Conservation (phyloP, 768 basidiomycete species). For the Mycena haematopus region DNA sequence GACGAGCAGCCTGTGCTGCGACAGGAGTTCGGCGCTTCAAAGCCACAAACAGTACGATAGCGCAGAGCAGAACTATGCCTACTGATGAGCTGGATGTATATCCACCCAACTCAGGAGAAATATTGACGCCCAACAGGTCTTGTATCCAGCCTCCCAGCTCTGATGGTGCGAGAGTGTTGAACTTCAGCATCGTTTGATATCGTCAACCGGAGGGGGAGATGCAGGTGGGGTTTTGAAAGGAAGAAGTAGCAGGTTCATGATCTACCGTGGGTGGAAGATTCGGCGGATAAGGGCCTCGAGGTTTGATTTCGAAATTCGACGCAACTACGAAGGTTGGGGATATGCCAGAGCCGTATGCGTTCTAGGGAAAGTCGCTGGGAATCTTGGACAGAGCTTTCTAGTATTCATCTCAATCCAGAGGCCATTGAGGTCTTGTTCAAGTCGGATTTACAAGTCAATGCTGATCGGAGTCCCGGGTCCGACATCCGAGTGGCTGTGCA, state of each 20-base stretch:
- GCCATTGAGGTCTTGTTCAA: too few species aligned
- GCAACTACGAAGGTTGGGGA: too few species aligned
- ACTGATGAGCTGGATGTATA: neutral
- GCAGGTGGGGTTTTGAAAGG: neutral
- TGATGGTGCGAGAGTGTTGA: neutral
- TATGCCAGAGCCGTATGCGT: too few species aligned
- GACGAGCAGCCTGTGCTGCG: neutral
- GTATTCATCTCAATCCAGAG: too few species aligned
- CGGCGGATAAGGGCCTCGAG: neutral
- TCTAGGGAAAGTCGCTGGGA: too few species aligned
- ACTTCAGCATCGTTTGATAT: constrained; percentile 4
- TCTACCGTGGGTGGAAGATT: neutral
- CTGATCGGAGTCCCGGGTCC: too few species aligned
- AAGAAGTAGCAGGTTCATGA: neutral
- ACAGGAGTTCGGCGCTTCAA: neutral
- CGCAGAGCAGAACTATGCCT: neutral
- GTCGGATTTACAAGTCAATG: too few species aligned
- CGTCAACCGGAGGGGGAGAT: neutral
- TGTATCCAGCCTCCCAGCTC: constrained; percentile 22
- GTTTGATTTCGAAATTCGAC: neutral
- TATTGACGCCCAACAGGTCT: neutral
- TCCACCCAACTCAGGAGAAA: neutral
- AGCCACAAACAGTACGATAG: neutral
- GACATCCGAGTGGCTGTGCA: too few species aligned
- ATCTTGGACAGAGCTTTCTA: too few species aligned